A percentile compares a stretch with the other conserved stretches of the same genome.
Evolutionary conservation across 2,329 filamentous ascomycete species (phyloP).

Genomic region (Pseudogymnoascus sp.): DNA sequence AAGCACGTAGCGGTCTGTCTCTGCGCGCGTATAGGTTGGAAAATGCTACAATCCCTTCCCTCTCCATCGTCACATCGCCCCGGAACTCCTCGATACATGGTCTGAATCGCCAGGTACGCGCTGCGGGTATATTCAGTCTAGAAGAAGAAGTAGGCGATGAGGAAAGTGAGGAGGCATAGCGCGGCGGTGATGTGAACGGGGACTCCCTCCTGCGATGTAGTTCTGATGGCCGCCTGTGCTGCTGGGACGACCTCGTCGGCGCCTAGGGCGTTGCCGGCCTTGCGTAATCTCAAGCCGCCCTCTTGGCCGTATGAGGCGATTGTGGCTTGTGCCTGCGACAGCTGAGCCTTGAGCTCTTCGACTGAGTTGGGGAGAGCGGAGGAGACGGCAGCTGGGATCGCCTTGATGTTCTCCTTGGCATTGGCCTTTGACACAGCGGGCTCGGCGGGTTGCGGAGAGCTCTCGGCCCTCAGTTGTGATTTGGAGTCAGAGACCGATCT

Average conservation of each 20-base stretch:
- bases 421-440: slow-evolving; percentile 27
- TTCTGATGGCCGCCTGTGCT: slow-evolving; percentile 41
- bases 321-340: slow-evolving; percentile 65
- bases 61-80: not conserved
- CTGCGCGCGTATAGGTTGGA: slow-evolving; percentile 1
- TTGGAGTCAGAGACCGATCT: slow-evolving; percentile 1
- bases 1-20: not conserved
- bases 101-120: not conserved
- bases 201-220: slow-evolving; percentile 52
- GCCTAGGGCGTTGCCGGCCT: slow-evolving; percentile 45
- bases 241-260: slow-evolving; percentile 38
- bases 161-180: slow-evolving; percentile 80
- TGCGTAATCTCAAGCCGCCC: slow-evolving; percentile 70
- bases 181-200: slow-evolving; percentile 76
- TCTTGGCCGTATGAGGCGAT: slow-evolving; percentile 63
- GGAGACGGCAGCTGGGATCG: slow-evolving; percentile 41
- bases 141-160: slow-evolving; percentile 95
- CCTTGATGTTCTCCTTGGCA: slow-evolving; percentile 15
- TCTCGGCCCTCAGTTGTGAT: not conserved
- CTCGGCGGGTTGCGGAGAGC: not conserved
- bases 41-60: not conserved
- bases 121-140: slow-evolving; percentile 36
- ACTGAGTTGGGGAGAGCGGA: slow-evolving; percentile 27
- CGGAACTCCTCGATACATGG: slow-evolving; percentile 1
- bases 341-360: slow-evolving; percentile 62